A percentile compares a stretch with the other conserved stretches of the same genome.
These are phyloP conservation scores for Fusarium devonianum DNA, from an alignment of 2,329 filamentous ascomycete species.

Conservation along the genomic window DNA sequence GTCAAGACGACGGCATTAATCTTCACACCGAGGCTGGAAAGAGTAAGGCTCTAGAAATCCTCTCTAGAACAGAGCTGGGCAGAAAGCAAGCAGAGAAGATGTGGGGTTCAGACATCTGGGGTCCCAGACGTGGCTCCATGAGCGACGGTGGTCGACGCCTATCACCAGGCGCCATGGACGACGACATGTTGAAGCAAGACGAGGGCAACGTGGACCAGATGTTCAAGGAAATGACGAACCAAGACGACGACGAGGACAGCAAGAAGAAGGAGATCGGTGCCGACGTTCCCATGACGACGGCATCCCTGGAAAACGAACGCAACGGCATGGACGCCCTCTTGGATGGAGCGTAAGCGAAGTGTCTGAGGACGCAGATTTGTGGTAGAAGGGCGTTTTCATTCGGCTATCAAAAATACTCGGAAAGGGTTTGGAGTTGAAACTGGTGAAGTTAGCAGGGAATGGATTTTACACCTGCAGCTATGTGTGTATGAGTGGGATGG, in stretches of 20 bases:
- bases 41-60: slow-evolving; percentile 60
- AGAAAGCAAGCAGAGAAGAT: slow-evolving; percentile 59
- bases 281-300: slow-evolving; percentile 50
- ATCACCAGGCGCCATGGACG: slow-evolving; percentile 39
- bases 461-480: not conserved
- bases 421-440: slow-evolving; percentile 34
- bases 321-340: slow-evolving; percentile 57
- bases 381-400: slow-evolving; percentile 35
- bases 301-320: slow-evolving; percentile 54
- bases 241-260: slow-evolving; percentile 56
- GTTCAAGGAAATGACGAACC: slow-evolving; percentile 64
- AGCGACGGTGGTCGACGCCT: slow-evolving; percentile 39
- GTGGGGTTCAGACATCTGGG: slow-evolving; percentile 60
- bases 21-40: slow-evolving; percentile 56
- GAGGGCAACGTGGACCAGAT: slow-evolving; percentile 61
- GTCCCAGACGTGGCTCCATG: slow-evolving; percentile 42
- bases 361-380: slow-evolving; percentile 1
- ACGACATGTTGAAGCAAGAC: slow-evolving; percentile 47
- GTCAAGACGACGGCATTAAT: slow-evolving; percentile 55
- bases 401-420: slow-evolving; percentile 33
- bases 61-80: slow-evolving; percentile 58
- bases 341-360: slow-evolving; percentile 49
- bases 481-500: slow-evolving; percentile 24
- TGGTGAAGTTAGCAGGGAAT: slow-evolving; percentile 1
- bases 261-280: slow-evolving; percentile 47